Evolutionary conservation across 2,329 filamentous ascomycete species (phyloP).

Genomic region (Annulohypoxylon truncatum): DNA sequence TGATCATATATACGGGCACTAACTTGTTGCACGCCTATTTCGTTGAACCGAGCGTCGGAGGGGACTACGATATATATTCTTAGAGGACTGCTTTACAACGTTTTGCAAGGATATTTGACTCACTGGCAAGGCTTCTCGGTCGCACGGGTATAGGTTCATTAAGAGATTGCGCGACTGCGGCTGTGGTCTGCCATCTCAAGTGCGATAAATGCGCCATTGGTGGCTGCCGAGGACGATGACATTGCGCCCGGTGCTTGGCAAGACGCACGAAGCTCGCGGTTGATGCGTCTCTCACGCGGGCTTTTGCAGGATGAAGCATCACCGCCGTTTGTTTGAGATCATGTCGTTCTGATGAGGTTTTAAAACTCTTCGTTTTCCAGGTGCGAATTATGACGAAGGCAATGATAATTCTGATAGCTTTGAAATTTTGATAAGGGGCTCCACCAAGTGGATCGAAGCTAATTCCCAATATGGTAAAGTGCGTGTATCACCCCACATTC

Average conservation of each 20-base stretch:
- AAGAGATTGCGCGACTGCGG: constrained; percentile 38
- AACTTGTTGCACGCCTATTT: constrained; percentile 94
- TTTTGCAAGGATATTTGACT: constrained; percentile 40
- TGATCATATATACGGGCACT: constrained; percentile 85
- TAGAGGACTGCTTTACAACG: constrained; percentile 23
- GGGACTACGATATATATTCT: constrained; percentile 52
- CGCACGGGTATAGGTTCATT: constrained; percentile 30
- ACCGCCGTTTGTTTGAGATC: constrained; percentile 44
- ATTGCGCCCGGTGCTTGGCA: constrained; percentile 60
- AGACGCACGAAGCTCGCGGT: constrained; percentile 63
- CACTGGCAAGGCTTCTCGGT: constrained; percentile 56
- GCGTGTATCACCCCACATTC: not conserved
- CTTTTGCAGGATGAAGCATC: constrained; percentile 56
- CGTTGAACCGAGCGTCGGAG: constrained; percentile 80
- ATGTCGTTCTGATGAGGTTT: constrained; percentile 37
- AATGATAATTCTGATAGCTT: constrained; percentile 22
- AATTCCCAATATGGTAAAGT: constrained; percentile 1
- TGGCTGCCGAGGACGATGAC: constrained; percentile 50
- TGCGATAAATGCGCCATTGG: constrained; percentile 50
- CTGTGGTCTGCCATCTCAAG: constrained; percentile 57
- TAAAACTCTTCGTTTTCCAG: constrained; percentile 6
- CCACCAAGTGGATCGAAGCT: constrained; percentile 3
- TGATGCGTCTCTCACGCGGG: constrained; percentile 56
- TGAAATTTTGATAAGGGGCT: constrained; percentile 29
- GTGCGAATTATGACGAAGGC: constrained; percentile 30